Evolutionary conservation across 192 early-diverging fungal genomes (phyloP).

Genomic region (Kappamyces sp.): DNA sequence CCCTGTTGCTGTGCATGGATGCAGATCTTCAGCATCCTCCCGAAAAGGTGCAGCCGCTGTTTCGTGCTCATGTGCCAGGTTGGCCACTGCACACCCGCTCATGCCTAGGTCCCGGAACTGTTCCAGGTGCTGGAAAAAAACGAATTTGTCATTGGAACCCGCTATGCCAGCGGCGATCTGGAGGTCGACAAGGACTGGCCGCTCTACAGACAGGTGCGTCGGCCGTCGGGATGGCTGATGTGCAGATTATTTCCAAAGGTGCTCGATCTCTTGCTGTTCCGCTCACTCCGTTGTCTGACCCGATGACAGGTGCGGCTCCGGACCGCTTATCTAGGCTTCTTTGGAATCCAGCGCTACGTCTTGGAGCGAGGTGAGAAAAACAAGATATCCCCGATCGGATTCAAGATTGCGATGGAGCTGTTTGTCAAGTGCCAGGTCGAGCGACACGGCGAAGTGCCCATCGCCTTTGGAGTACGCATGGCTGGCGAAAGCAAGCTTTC

Average conservation of each 20-base stretch:
- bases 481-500: background rate
- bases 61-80: no score
- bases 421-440: constrained; percentile 1
- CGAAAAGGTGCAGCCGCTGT: background rate
- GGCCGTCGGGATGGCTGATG: no score
- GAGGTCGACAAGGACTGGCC: constrained; percentile 7
- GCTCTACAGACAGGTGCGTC: background rate
- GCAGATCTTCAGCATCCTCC: constrained; percentile 10
- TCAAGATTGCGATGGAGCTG: constrained; percentile 1
- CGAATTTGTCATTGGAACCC: constrained; percentile 9
- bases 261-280: constrained; percentile 1
- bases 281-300: constrained; percentile 7
- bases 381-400: background rate
- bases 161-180: background rate
- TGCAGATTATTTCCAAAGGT: constrained; percentile 4
- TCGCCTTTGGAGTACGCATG: background rate
- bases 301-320: background rate
- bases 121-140: background rate
- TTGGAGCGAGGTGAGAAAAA: constrained; percentile 1
- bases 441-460: constrained; percentile 4
- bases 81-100: no score
- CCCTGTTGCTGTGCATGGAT: constrained; percentile 4
- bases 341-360: constrained; percentile 1
- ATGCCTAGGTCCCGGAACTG: background rate
- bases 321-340: background rate